These are phyloP conservation scores for Akanthomyces muscarius DNA, from an alignment of 2,329 filamentous ascomycete species.

Conservation along the genomic window DNA sequence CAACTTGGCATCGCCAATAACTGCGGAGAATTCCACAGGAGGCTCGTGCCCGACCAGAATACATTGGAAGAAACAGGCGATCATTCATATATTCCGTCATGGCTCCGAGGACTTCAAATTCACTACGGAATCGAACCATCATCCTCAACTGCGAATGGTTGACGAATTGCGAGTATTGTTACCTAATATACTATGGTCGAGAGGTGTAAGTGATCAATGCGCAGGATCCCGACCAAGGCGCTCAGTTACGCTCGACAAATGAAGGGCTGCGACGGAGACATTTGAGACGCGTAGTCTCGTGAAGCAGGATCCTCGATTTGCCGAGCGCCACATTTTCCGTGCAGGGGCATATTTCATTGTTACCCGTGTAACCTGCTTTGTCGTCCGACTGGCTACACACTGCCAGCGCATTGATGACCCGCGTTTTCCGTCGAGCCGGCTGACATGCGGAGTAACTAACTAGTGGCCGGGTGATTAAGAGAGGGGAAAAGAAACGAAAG, in stretches of 20 bases:
- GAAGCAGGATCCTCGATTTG: not conserved
- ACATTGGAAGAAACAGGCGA: not conserved
- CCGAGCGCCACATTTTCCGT: not conserved
- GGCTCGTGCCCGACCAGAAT: not conserved
- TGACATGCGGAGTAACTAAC: not conserved
- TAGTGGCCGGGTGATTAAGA: too few species aligned
- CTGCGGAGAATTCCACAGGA: not conserved
- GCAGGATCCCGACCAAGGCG: not conserved
- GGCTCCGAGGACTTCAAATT: not conserved
- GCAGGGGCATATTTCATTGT: not conserved
- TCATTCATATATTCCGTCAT: too few species aligned
- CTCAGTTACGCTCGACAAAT: not conserved
- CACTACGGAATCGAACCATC: not conserved
- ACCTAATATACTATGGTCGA: not conserved
- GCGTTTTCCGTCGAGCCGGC: not conserved
- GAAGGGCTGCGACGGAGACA: not conserved
- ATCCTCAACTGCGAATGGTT: not conserved
- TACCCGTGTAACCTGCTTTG: not conserved
- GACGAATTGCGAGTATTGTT: not conserved
- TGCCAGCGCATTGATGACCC: not conserved
- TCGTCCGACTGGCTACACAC: not conserved
- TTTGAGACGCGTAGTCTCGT: not conserved
- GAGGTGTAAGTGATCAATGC: not conserved
- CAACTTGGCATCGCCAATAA: not conserved
- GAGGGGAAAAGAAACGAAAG: too few species aligned